phyloP scores from a whole-genome alignment of 1,284 basidiomycete genomes.

The Phlebopus sp. region DNA sequence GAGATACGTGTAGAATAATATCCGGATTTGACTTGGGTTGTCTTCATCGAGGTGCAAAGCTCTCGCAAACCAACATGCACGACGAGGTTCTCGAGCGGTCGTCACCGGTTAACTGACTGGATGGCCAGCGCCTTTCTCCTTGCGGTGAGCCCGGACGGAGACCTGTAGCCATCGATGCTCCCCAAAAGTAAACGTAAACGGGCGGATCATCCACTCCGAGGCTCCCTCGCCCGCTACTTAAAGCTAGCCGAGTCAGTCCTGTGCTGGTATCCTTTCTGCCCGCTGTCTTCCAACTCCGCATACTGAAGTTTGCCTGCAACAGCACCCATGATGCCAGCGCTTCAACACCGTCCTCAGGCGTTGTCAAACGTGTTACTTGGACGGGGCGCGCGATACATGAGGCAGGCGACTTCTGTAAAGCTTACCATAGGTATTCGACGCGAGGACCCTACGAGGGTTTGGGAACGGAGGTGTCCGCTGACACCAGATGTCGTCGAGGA shows the following conservation, averaged over 20 bases:
- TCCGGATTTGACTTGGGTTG: no score
- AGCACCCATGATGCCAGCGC: not conserved
- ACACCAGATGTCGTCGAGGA: slow-evolving; percentile 70
- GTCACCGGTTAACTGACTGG: no score
- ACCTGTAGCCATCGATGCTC: no score
- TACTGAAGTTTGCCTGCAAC: no score
- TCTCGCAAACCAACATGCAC: no score
- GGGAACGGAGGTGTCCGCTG: slow-evolving; percentile 85
- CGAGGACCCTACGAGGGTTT: slow-evolving; percentile 77
- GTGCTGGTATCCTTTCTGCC: not conserved
- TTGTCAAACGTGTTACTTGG: slow-evolving; percentile 13
- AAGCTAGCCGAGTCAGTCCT: not conserved
- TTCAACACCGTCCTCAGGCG: slow-evolving; percentile 3
- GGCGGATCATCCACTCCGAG: slow-evolving; percentile 11
- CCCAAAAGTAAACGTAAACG: no score
- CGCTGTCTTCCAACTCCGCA: not conserved
- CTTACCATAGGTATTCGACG: slow-evolving; percentile 65
- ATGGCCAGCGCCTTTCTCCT: no score
- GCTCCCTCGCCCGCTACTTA: not conserved
- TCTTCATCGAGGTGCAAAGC: no score
- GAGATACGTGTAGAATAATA: no score
- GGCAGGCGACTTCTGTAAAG: slow-evolving; percentile 22
- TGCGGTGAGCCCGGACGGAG: no score
- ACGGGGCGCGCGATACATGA: slow-evolving; percentile 13
- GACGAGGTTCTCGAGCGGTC: no score